Percentiles rank a stretch among this genome's conserved stretches.
These are phyloP conservation scores for Paramecium bursaria DNA, from an alignment of 73 alveolate species.

Conservation along the genomic window DNA sequence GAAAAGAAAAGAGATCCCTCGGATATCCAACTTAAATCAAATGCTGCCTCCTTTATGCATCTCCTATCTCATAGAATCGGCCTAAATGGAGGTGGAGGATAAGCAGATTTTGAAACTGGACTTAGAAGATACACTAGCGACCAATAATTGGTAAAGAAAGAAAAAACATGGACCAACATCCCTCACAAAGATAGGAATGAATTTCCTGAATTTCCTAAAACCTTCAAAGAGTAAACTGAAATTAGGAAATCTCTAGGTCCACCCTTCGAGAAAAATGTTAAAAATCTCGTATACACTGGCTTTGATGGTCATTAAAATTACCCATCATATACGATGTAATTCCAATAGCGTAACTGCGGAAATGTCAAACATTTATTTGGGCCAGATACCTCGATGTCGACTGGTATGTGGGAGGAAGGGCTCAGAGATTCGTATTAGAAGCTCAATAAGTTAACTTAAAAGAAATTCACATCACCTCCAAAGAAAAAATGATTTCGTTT, in stretches of 20 bases:
- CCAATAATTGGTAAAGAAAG: conserved; percentile 2
- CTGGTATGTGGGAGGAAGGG: conserved; percentile 65
- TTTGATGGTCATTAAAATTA: conserved; percentile 56
- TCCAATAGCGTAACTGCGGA: conserved; percentile 55
- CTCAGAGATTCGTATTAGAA: conserved; percentile 29
- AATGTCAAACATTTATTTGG: conserved; percentile 64
- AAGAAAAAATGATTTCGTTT: no score
- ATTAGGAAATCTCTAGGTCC: conserved; percentile 40
- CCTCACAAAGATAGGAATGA: conserved; percentile 66
- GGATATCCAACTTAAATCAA: conserved; percentile 52
- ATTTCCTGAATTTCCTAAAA: conserved; percentile 67
- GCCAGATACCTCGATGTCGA: conserved; percentile 64
- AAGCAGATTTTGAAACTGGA: conserved; percentile 67
- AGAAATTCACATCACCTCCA: no score
- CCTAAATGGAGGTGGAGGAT: conserved; percentile 52
- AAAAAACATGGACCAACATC: conserved; percentile 66
- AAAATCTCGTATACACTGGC: conserved; percentile 20
- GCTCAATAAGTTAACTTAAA: no score
- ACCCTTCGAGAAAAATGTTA: conserved; percentile 38
- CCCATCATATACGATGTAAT: conserved; percentile 58
- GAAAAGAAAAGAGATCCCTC: conserved; percentile 58
- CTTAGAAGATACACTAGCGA: conserved; percentile 13
- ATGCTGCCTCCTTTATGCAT: conserved; percentile 57
- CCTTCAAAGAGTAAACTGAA: conserved; percentile 57
- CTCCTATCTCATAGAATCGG: conserved; percentile 66